Evolutionary conservation across 73 alveolate genomes (phyloP).

Genomic region (Stentor coeruleus): DNA sequence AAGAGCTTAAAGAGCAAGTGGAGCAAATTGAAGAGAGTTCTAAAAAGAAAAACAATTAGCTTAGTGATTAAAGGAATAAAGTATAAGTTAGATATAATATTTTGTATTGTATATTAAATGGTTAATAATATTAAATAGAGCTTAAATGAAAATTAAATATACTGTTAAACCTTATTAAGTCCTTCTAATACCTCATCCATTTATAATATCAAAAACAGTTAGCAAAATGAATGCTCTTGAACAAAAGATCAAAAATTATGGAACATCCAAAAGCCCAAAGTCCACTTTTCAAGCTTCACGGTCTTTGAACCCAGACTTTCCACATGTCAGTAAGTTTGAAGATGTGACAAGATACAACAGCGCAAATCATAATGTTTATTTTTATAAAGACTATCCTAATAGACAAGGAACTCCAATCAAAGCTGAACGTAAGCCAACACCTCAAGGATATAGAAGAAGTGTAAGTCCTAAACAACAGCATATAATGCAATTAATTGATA

Average conservation of each 20-base stretch:
- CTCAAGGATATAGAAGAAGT: background rate
- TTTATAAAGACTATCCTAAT: conserved; percentile 9
- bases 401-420: conserved; percentile 18
- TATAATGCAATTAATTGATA: no score
- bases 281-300: background rate
- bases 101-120: no score
- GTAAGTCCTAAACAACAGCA: background rate
- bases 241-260: background rate
- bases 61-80: background rate
- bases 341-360: conserved; percentile 25
- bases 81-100: no score
- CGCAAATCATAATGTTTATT: conserved; percentile 15
- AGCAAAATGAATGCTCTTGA: no score
- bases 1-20: conserved; percentile 10
- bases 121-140: no score
- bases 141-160: no score
- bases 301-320: conserved; percentile 6
- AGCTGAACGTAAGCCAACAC: background rate
- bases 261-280: background rate
- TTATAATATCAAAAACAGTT: no score
- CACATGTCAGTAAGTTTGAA: background rate
- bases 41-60: conserved; percentile 4
- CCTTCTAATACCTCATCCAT: no score
- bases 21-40: background rate
- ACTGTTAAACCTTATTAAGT: no score